Evolutionary conservation across 192 early-diverging fungal genomes (phyloP).

Genomic region (Phlyctochytrium bullatum): DNA sequence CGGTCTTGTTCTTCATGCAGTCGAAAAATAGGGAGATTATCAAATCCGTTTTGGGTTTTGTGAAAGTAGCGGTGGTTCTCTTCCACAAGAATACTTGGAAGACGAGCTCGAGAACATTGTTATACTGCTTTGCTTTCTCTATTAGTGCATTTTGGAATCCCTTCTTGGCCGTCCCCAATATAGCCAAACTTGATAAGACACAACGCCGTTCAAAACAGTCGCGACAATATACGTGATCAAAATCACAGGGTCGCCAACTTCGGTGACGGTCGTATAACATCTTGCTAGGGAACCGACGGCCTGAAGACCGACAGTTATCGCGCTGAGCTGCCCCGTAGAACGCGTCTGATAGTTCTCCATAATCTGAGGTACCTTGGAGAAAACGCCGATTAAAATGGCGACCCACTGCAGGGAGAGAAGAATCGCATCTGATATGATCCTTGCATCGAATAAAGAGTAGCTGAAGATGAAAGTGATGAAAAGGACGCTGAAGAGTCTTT

Average conservation of each 20-base stretch:
- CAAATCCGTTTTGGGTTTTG: too few relatives aligned
- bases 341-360: conserved; percentile 75
- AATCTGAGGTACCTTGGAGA: conserved; percentile 89
- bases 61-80: too few relatives aligned
- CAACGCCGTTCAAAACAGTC: conserved; percentile 70
- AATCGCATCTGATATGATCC: conserved; percentile 44
- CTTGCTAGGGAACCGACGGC: conserved; percentile 84
- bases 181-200: conserved; percentile 27
- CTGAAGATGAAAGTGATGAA: conserved; percentile 41
- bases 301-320: conserved; percentile 87
- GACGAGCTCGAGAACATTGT: too few relatives aligned
- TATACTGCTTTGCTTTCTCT: too few relatives aligned
- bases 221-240: conserved; percentile 71
- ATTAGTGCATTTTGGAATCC: too few relatives aligned
- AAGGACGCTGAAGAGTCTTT: conserved; percentile 28
- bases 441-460: conserved; percentile 52
- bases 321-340: conserved; percentile 89
- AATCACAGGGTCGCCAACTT: conserved; percentile 83
- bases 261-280: conserved; percentile 88
- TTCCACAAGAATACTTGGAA: too few relatives aligned
- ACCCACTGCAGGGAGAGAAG: conserved; percentile 70
- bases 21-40: too few relatives aligned
- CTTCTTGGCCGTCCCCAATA: conserved; percentile 30
- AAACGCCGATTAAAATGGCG: conserved; percentile 79
- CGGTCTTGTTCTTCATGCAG: too few relatives aligned